Evolutionary conservation across 176 grass and related monocot genomes (phyloP), one percentile per base, ranked within the genome.

Genomic region (Tillandsia fasciculata): DNA sequence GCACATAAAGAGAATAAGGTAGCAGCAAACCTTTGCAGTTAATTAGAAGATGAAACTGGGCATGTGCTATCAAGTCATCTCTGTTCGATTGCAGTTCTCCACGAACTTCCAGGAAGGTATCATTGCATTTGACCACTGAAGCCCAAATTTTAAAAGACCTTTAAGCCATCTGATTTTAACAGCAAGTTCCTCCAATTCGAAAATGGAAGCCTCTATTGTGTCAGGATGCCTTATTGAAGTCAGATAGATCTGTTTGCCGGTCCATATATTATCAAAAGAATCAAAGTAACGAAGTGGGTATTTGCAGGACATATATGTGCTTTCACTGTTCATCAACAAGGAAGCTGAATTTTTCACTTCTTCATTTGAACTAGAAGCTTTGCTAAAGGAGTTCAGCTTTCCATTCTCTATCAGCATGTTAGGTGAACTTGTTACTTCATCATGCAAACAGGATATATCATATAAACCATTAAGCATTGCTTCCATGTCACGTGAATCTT

Each of bases 131-230:
- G 63, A 53, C 63, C 71, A 74, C 22, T 14, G 22, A 51, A 51
- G 22, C 11, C 78, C 70, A 14, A 56, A 80, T 12, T 54, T 3
- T 10, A 61, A 51, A 68, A 74, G 27, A 15, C 64, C 78, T 65
- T 69, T 74, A 8, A 80, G 50, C 78, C 70, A 80, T 65, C 70
- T 73, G 28, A 80, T 18, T 53, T 80, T 74, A 48, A 15, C 49
- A 17, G 1, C 70, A 20, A 67, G 64, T 42, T 80, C 78, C 29
- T 80, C 78, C 70, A 80, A 51, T 54, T 73, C 78, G 22, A 80
- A 63, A 52, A 80, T 73, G 1, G 70, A 73, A 10, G 51, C 58
- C 14, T 74, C 71, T 20, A 74, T 14, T n/a, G 49, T 17, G 14
- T 74, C 52, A 33, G 14, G 10, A 54, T 59, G 9, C 51, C 33